phyloP scores from a whole-genome alignment of 768 basidiomycete genomes.

The Podaxis sp. region DNA sequence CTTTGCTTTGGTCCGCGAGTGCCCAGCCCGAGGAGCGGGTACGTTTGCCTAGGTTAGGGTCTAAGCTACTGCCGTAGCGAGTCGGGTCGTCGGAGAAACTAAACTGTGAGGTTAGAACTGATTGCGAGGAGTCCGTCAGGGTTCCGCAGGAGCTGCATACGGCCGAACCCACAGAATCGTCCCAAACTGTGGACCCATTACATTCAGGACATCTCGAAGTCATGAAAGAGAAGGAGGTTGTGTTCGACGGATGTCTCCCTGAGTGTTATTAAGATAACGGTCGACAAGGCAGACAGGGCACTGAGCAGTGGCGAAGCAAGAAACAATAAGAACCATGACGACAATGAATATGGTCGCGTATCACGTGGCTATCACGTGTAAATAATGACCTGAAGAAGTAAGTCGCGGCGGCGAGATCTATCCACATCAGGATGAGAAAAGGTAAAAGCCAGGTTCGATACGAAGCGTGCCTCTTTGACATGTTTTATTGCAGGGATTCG shows the following conservation, averaged over 20 bases:
- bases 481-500: not conserved
- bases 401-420: not conserved
- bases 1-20: conserved; percentile 64
- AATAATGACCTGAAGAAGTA: not conserved
- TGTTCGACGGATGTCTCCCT: not conserved
- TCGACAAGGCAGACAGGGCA: not conserved
- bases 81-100: conserved; percentile 36
- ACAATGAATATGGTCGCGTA: not conserved
- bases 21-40: conserved; percentile 54
- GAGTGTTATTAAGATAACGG: not conserved
- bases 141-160: conserved; percentile 75
- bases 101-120: conserved; percentile 47
- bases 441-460: not conserved
- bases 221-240: conserved; percentile 25
- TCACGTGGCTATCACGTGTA: not conserved
- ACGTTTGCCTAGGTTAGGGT: conserved; percentile 44
- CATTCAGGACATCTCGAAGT: conserved; percentile 51
- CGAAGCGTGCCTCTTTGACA: not conserved
- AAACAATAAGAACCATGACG: not conserved
- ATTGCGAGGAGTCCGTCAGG: conserved; percentile 63
- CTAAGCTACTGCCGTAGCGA: conserved; percentile 33
- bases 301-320: not conserved
- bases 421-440: not conserved
- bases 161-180: conserved; percentile 56
- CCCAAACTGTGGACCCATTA: conserved; percentile 49